Conservation (phyloP, 371 early-diverging fungal genomes). For the Syncephalastrum monosporum region DNA sequence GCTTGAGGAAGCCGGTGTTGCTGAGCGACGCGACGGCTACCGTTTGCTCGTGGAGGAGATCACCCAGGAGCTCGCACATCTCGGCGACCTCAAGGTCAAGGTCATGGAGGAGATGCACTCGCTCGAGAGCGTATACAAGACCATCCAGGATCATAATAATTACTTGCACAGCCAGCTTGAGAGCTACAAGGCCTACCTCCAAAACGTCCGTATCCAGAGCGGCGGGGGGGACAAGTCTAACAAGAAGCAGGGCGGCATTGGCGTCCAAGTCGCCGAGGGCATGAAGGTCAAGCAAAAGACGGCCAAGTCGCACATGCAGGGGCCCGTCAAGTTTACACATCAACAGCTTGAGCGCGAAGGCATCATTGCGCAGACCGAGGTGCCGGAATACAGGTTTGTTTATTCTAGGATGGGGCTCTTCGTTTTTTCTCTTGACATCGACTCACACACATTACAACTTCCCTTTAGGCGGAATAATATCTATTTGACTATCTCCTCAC, state of each 20-base stretch:
- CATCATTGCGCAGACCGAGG: slow-evolving; percentile 84
- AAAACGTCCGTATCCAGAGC: slow-evolving; percentile 85
- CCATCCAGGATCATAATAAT: slow-evolving; percentile 91
- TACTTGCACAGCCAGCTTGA: slow-evolving; percentile 85
- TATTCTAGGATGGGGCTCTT: too few species aligned
- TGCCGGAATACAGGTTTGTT: slow-evolving; percentile 77
- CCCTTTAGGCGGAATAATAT: slow-evolving; percentile 69
- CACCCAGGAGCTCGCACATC: slow-evolving; percentile 76
- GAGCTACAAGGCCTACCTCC: slow-evolving; percentile 88
- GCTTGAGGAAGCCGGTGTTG: slow-evolving; percentile 68
- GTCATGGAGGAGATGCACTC: slow-evolving; percentile 74
- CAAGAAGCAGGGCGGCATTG: slow-evolving; percentile 47
- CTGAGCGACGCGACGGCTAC: slow-evolving; percentile 70
- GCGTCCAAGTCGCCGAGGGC: slow-evolving; percentile 42
- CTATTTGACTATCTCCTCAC: slow-evolving; percentile 82
- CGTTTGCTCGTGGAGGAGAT: slow-evolving; percentile 83
- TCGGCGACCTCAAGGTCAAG: slow-evolving; percentile 83
- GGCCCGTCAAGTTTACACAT: slow-evolving; percentile 78
- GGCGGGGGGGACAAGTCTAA: slow-evolving; percentile 40
- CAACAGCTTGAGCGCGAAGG: slow-evolving; percentile 86
- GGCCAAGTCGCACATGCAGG: slow-evolving; percentile 47
- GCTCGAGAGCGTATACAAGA: slow-evolving; percentile 82
- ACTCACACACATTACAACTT: background rate
- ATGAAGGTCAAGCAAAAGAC: slow-evolving; percentile 23
- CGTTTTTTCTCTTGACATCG: background rate